Percentiles rank a stretch among this genome's conserved stretches.
Conservation (phyloP, 225 moss, liverwort and hornwort genomes). For the Lunularia cruciata region DNA sequence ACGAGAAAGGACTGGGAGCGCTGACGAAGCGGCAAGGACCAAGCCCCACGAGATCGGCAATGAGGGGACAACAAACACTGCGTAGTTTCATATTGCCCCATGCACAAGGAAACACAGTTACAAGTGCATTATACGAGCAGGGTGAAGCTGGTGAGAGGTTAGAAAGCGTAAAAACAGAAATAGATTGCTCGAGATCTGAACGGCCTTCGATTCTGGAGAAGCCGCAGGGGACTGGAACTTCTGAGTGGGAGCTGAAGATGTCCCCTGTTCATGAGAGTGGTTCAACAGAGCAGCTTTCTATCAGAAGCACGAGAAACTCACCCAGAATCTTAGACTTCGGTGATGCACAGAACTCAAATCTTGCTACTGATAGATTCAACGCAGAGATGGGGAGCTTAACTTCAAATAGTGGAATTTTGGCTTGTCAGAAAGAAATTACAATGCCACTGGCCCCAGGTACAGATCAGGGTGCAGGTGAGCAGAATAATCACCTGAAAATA, state of each 20-base stretch:
- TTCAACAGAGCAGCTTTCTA: background rate
- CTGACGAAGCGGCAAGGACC: background rate
- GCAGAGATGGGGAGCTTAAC: no score
- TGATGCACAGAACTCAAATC: no score
- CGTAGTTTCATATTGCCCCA: conserved; percentile 1
- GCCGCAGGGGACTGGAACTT: no score
- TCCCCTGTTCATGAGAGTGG: background rate
- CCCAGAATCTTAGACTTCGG: no score
- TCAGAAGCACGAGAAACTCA: background rate
- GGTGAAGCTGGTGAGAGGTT: background rate
- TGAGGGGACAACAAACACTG: background rate
- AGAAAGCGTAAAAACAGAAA: background rate
- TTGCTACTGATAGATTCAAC: no score
- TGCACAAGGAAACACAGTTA: background rate
- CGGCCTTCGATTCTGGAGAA: background rate
- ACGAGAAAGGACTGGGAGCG: background rate
- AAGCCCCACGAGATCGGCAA: background rate
- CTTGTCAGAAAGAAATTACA: no score
- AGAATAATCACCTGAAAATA: no score
- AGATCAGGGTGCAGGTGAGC: no score
- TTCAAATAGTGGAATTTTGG: no score
- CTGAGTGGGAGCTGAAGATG: background rate
- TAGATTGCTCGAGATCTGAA: background rate
- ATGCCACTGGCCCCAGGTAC: no score
- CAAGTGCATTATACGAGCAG: background rate